Percentiles rank a stretch among this genome's conserved stretches.
Evolutionary conservation across 805 yeast genomes (phyloP).

Genomic region (Saturnispora dispora): DNA sequence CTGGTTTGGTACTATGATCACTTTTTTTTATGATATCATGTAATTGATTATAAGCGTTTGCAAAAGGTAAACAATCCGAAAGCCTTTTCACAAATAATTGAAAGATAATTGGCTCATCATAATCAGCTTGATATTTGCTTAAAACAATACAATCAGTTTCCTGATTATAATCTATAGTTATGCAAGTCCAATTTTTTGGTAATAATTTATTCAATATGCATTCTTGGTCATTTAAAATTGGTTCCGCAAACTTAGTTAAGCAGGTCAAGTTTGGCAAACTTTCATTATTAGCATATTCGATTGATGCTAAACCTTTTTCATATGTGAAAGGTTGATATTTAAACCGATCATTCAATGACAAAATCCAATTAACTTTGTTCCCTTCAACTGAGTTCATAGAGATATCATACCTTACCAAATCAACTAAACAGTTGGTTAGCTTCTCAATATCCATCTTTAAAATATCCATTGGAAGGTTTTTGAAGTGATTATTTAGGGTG

Average conservation of each 20-base stretch:
- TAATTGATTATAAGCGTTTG: constrained; percentile 39
- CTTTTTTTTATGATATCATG: constrained; percentile 48
- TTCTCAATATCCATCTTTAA: constrained; percentile 6
- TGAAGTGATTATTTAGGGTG: not conserved
- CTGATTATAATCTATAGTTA: constrained; percentile 53
- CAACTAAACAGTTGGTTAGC: constrained; percentile 8
- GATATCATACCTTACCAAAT: constrained; percentile 6
- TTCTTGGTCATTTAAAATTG: not conserved
- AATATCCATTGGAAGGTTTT: constrained; percentile 5
- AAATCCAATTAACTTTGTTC: not conserved
- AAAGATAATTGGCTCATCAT: constrained; percentile 28
- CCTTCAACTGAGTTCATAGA: not conserved
- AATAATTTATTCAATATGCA: constrained; percentile 12
- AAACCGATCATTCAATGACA: constrained; percentile 4
- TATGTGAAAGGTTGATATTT: constrained; percentile 8
- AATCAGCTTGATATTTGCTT: constrained; percentile 9
- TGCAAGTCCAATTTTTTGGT: constrained; percentile 47
- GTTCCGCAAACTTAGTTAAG: no score
- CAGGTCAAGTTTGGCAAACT: constrained; percentile 13
- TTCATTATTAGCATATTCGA: constrained; percentile 13
- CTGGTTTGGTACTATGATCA: constrained; percentile 47
- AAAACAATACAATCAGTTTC: constrained; percentile 50
- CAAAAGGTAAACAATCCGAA: constrained; percentile 36
- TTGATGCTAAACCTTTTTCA: constrained; percentile 15
- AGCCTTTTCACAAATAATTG: constrained; percentile 54